Evolutionary conservation across 1,139 yeast species (phyloP).

Genomic region (Diutina sp.): DNA sequence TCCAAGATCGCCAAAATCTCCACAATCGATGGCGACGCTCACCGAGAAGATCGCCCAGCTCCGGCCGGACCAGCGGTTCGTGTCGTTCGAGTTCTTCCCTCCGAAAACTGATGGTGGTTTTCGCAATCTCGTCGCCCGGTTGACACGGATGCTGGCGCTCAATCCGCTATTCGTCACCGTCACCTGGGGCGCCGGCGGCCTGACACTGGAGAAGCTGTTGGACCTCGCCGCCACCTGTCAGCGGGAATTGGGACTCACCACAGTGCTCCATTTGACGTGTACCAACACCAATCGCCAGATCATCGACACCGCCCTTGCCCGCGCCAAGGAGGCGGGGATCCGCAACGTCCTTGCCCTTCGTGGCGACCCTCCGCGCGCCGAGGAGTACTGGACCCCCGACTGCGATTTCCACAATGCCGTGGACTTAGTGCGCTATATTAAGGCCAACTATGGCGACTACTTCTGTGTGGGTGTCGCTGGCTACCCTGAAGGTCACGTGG

Average conservation of each 20-base stretch:
- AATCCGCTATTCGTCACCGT: conserved; percentile 86
- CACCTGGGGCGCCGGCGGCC: conserved; percentile 99
- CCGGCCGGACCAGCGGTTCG: conserved; percentile 42
- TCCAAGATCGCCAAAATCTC: too few species aligned
- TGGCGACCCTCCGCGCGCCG: conserved; percentile 92
- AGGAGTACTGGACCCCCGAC: conserved; percentile 49
- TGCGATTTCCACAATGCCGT: conserved; percentile 62
- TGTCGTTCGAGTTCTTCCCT: conserved; percentile 93
- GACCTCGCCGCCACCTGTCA: conserved; percentile 75
- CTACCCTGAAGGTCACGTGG: conserved; percentile 94
- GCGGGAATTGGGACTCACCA: conserved; percentile 63
- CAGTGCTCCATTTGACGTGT: conserved; percentile 90
- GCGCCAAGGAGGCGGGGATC: conserved; percentile 69
- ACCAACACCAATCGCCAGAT: conserved; percentile 74
- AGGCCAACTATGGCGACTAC: conserved; percentile 51
- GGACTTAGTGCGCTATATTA: conserved; percentile 74
- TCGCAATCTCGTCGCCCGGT: conserved; percentile 71
- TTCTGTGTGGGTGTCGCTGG: conserved; percentile 90
- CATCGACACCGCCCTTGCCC: conserved; percentile 65
- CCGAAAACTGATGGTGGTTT: conserved; percentile 89
- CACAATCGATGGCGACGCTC: conserved; percentile 7
- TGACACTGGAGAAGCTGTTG: conserved; percentile 77
- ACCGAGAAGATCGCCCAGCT: conserved; percentile 24
- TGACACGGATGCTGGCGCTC: conserved; percentile 76
- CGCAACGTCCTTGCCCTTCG: conserved; percentile 81